Conservation (phyloP, 2,329 filamentous ascomycete species). For the Colletotrichum godetiae region DNA sequence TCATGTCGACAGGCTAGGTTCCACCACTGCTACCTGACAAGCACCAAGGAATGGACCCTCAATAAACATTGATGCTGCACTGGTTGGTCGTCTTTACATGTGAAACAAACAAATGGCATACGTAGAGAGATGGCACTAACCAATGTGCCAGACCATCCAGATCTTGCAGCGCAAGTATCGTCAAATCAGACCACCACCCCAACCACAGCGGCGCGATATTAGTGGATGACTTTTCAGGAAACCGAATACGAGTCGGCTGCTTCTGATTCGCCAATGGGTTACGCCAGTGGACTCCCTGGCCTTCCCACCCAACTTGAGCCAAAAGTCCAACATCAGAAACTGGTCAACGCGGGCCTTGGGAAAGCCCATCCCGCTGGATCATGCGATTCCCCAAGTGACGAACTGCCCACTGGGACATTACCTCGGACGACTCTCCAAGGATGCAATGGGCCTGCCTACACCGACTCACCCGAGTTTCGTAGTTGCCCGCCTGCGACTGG, state of each 20-base stretch:
- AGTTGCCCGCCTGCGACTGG: background rate
- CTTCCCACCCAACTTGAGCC: background rate
- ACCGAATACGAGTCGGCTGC: conserved; percentile 17
- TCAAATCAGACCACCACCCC: background rate
- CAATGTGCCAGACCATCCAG: background rate
- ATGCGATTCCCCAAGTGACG: background rate
- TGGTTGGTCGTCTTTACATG: background rate
- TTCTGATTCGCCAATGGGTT: background rate
- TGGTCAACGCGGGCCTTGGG: background rate
- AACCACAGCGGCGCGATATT: background rate
- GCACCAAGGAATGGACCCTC: background rate
- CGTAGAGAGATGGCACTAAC: conserved; percentile 1
- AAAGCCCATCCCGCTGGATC: background rate
- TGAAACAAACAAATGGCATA: background rate
- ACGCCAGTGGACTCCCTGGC: background rate
- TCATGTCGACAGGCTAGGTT: background rate
- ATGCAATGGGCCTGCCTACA: background rate
- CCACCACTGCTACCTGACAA: background rate
- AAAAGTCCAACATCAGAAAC: background rate
- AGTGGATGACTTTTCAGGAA: background rate
- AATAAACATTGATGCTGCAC: background rate
- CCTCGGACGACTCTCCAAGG: conserved; percentile 1
- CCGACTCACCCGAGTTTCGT: background rate
- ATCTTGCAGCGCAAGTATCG: background rate
- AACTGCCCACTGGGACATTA: conserved; percentile 9